A percentile compares a stretch with the other conserved stretches of the same genome.
Conservation (phyloP, 192 early-diverging fungal species). For the Linnemannia elongata region DNA sequence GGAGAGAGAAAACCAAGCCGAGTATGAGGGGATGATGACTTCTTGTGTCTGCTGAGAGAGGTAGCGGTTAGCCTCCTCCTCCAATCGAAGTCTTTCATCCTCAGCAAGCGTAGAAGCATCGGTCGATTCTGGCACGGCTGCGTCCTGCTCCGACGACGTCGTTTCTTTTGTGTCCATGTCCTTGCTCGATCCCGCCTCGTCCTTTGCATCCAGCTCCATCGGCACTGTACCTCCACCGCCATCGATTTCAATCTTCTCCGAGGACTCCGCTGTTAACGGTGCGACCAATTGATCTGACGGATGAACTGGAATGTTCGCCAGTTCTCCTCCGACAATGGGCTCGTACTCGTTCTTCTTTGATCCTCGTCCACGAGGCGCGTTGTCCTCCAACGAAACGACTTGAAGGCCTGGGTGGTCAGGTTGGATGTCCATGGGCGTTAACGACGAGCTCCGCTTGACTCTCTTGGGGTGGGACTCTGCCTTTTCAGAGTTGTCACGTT, state of each 20-base stretch:
- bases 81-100: conserved; percentile 49
- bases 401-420: conserved; percentile 62
- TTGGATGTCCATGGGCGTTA: conserved; percentile 56
- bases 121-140: conserved; percentile 29
- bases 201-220: conserved; percentile 47
- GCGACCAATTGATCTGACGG: conserved; percentile 2
- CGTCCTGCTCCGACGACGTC: conserved; percentile 16
- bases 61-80: conserved; percentile 77
- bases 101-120: conserved; percentile 22
- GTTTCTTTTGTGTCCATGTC: conserved; percentile 5
- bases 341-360: conserved; percentile 75
- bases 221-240: conserved; percentile 15
- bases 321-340: conserved; percentile 68
- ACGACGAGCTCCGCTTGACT: conserved; percentile 42
- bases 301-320: conserved; percentile 69
- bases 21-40: conserved; percentile 87
- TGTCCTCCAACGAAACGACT: conserved; percentile 65
- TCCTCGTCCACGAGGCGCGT: conserved; percentile 62
- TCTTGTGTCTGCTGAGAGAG: conserved; percentile 79
- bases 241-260: not conserved
- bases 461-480: conserved; percentile 43
- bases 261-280: conserved; percentile 8
- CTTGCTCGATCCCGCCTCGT: conserved; percentile 5
- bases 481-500: conserved; percentile 47
- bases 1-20: conserved; percentile 92